phyloP scores from a whole-genome alignment of 2,329 filamentous ascomycete genomes.

The Lasiodiplodia gonubiensis region DNA sequence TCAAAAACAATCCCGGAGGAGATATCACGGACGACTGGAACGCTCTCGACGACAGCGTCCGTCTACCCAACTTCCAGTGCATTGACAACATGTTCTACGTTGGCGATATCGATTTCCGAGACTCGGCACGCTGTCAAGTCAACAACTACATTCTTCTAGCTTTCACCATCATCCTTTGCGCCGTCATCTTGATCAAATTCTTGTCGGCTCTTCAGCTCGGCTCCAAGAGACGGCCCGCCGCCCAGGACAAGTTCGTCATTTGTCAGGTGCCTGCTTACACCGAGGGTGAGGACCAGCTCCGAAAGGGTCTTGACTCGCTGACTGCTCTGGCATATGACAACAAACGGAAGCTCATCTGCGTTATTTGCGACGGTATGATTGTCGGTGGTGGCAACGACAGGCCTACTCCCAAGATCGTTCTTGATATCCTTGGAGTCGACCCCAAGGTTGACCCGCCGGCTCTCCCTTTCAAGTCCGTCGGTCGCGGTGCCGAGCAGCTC shows the following conservation, averaged over 20 bases:
- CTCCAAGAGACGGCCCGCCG: slow-evolving; percentile 83
- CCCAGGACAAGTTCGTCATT: slow-evolving; percentile 98
- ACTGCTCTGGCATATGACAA: slow-evolving; percentile 97
- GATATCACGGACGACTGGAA: slow-evolving; percentile 76
- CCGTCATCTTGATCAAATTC: slow-evolving; percentile 86
- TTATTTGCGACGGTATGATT: slow-evolving; percentile 97
- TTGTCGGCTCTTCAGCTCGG: slow-evolving; percentile 91
- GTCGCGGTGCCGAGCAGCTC: slow-evolving; percentile 85
- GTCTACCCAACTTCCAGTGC: slow-evolving; percentile 76
- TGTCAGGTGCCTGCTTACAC: slow-evolving; percentile 98
- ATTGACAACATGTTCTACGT: slow-evolving; percentile 83
- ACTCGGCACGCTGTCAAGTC: slow-evolving; percentile 75
- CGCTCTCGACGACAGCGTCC: slow-evolving; percentile 58
- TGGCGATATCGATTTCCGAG: slow-evolving; percentile 84
- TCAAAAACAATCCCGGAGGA: slow-evolving; percentile 76
- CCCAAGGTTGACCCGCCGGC: slow-evolving; percentile 95
- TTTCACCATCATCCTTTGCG: slow-evolving; percentile 82
- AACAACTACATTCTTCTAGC: slow-evolving; percentile 90
- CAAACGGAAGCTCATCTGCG: slow-evolving; percentile 94
- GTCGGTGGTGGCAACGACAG: slow-evolving; percentile 95
- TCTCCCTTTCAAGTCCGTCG: slow-evolving; percentile 91
- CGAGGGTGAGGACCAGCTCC: slow-evolving; percentile 92
- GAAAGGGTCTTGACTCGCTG: slow-evolving; percentile 91
- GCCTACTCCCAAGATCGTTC: slow-evolving; percentile 94
- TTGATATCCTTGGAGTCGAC: slow-evolving; percentile 96